Evolutionary conservation across 2,329 filamentous ascomycete genomes (phyloP), one percentile per base, ranked within the genome.

Genomic region (Alternaria burnsii): DNA sequence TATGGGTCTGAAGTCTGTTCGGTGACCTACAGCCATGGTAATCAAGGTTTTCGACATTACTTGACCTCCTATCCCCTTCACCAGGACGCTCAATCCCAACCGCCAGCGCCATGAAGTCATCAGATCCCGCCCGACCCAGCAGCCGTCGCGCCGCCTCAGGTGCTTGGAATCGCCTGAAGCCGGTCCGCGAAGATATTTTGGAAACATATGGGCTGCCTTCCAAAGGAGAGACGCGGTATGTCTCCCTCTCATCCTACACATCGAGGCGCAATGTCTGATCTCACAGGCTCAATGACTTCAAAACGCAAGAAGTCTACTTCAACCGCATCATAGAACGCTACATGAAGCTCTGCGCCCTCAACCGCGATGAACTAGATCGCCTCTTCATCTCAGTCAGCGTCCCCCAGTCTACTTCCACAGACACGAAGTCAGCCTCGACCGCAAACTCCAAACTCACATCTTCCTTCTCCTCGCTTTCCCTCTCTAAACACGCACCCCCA

Each of bases 291-390:
- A 80, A 81, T 59, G 88, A 94, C 70, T 82, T 86, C 78, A 92
- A 91, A 80, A 87, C 86, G 8, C 94, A 98, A 80, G 91, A 97
- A 77, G 84, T 84, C 55, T 97, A 94, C 82, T 97, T 94, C 79
- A 89, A 89, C 75, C 92, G 89, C 75, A 96, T 97, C 71, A 88
- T 94, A 59, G 90, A 94, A 74, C 88, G 93, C 50, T 97, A 97
- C 81, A 90, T 97, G 87, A 88, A 88, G 65, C 96, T 97, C 78
- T 97, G 93, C 82, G 91, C 91, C 16, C 87, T 89, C 57, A 87
- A 90, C 72, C 85, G 89, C 53, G 88, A 91, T 66, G 88, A 91
- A 68, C 87, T 97, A 26, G 87, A 93, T 61, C 84, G 86, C 51
- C 89, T 91, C 55, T 94, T 97, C 75, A 86, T 89, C 2, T 88